A percentile compares a stretch with the other conserved stretches of the same genome.
Evolutionary conservation across 495 filamentous ascomycete species (phyloP).

Genomic region (Penicillium pulvis): DNA sequence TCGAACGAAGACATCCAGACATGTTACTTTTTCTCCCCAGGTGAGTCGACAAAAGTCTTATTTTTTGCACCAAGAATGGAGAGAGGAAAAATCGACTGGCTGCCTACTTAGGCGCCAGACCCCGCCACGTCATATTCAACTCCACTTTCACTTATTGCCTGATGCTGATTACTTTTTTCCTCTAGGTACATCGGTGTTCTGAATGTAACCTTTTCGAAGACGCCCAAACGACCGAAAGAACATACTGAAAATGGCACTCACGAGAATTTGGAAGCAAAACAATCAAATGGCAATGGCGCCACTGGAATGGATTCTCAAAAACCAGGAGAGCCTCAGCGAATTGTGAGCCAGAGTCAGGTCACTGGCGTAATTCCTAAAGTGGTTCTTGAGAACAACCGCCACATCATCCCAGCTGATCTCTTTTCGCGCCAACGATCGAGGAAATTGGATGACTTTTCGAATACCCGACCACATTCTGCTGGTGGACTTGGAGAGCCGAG

Average conservation of each 20-base stretch:
- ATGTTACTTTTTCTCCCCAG: conserved; percentile 88
- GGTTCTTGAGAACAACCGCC: conserved; percentile 91
- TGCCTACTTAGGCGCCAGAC: neutral
- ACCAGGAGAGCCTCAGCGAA: conserved; percentile 52
- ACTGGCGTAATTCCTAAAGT: conserved; percentile 78
- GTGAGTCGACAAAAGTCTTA: conserved; percentile 43
- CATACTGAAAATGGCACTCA: conserved; percentile 26
- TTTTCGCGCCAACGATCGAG: conserved; percentile 51
- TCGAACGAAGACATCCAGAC: conserved; percentile 87
- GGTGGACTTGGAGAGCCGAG: conserved; percentile 19
- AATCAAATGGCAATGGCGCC: conserved; percentile 28
- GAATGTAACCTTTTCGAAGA: conserved; percentile 95
- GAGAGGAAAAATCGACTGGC: neutral
- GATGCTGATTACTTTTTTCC: conserved; percentile 22
- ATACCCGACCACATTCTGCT: conserved; percentile 22
- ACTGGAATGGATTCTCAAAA: conserved; percentile 18
- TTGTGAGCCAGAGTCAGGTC: conserved; percentile 79
- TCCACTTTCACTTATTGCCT: conserved; percentile 17
- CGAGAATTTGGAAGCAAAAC: conserved; percentile 19
- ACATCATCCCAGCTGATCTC: conserved; percentile 86
- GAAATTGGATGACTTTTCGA: conserved; percentile 28
- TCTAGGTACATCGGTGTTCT: conserved; percentile 89
- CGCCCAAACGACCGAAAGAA: conserved; percentile 63
- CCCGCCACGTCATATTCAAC: conserved; percentile 15
- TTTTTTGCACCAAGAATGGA: conserved; percentile 5